Evolutionary conservation across 2,329 filamentous ascomycete genomes (phyloP), one percentile per base, ranked within the genome.

Genomic region (Fusarium marasasianum): DNA sequence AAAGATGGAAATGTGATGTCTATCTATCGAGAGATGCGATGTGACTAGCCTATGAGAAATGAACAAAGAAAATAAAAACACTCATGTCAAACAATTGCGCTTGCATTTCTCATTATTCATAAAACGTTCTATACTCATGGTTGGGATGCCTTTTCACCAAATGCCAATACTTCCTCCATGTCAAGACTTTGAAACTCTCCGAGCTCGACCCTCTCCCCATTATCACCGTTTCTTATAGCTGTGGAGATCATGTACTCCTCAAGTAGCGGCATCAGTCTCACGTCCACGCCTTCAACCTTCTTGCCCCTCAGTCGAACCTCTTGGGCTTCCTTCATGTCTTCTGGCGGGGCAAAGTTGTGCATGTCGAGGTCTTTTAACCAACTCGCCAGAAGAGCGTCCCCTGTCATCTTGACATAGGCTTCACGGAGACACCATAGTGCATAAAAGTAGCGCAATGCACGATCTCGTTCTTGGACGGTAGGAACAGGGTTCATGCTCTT

Each of bases 341-440:
- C 80, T 8, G 91, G 91, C 55, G 91, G 88, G 57, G 85, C 84
- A 59, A 94, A 92, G 55, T 86, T 83, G 66, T 86, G 84, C 79
- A 96, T 94, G 77, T 95, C 91, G 14, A 95, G 83, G 56, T 92
- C 88, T 57, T 84, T 84, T 55, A 96, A 85, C 93, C 93, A 96
- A 8, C 86, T 85, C 1, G 93, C 93, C 14, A 95, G 85, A 66
- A 96, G 85, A 1, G 92, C 93, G 77, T 95, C 92, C 33, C 93
- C 93, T 37, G 92, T 93, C 84, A 96, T 91, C 87, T 95, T 96
- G 81, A 95, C 91, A 80, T 94, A 95, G 2, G 93, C 91, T 83
- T 96, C 93, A 76, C 94, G 91, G 80, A 94, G 87, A 80, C 92
- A 94, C 91, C 93, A 96, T 67, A 93, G 89, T 2, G 92, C 88